Base-by-base conservation (phyloP, 2,329 filamentous ascomycete genomes). In the Colletotrichum godetiae region DNA sequence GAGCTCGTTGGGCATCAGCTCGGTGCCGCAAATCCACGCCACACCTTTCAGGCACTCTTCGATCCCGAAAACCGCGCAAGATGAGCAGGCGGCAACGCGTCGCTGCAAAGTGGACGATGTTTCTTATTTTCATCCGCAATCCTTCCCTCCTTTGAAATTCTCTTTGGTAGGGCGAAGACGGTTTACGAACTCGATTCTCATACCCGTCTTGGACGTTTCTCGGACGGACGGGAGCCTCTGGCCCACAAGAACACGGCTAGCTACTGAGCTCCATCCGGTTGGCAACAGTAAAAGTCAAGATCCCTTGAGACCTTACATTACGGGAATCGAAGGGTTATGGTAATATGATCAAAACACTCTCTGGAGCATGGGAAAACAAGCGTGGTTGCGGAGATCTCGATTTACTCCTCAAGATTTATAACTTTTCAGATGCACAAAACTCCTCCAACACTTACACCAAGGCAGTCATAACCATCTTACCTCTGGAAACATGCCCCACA, bases 321-420 rank as follows among this genome's bases (percentile, higher is more conserved):
- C 19, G 15, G 15, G 7, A 19, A n/a, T 1, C 7, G 7, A n/a
- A 49, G 10, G n/a, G 7, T 6, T 49, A 22, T 22, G 42, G 19
- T 19, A 7, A n/a, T 4, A 3, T 49, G 2, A 19, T 11, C 19
- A n/a, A 3, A 1, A 4, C 0, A 8, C 7, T 4, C 1, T 49
- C 42, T 22, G 0, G 10, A 19, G 6, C 1, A 49, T 19, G 19
- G 3, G 15, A 49, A 22, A 11, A n/a, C 3, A 49, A 1, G 19
- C 19, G 3, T 11, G 19, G 42, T 3, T 11, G 19, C 19, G 7
- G 42, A 49, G 11, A 4, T 49, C 7, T 22, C 8, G 19, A 22
- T 49, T 49, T 49, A n/a, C 8, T 11, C 11, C 19, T 10, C 42
- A n/a, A 10, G 15, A 49, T 49, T 22, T 49, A 22, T 19, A 4